Evolutionary conservation across 805 yeast genomes (phyloP).

Genomic region (Candida manassasensis): DNA sequence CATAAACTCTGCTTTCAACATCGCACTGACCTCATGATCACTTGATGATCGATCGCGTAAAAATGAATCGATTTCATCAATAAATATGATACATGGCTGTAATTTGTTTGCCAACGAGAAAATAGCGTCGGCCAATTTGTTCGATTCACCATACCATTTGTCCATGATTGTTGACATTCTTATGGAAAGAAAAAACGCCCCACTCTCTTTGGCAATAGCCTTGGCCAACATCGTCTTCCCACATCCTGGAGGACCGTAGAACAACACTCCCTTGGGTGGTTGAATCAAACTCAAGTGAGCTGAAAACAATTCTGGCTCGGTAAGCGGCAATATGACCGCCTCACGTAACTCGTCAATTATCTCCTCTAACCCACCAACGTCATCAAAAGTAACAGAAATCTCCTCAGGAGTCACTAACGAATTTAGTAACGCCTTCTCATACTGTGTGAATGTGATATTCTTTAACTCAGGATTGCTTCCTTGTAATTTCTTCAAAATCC

Average conservation of each 20-base stretch:
- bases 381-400: slow-evolving; percentile 68
- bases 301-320: slow-evolving; percentile 66
- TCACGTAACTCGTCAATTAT: slow-evolving; percentile 84
- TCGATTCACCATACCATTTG: slow-evolving; percentile 96
- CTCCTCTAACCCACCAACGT: slow-evolving; percentile 83
- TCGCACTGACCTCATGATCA: slow-evolving; percentile 95
- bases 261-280: slow-evolving; percentile 90
- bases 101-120: slow-evolving; percentile 85
- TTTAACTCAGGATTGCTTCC: slow-evolving; percentile 53
- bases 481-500: slow-evolving; percentile 31
- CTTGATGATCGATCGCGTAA: slow-evolving; percentile 75
- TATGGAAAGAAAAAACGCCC: slow-evolving; percentile 85
- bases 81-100: slow-evolving; percentile 91
- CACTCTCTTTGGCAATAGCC: slow-evolving; percentile 87
- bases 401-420: slow-evolving; percentile 83
- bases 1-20: slow-evolving; percentile 95
- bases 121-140: slow-evolving; percentile 88
- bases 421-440: slow-evolving; percentile 74
- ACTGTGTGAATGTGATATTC: slow-evolving; percentile 54
- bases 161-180: slow-evolving; percentile 94
- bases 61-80: slow-evolving; percentile 95
- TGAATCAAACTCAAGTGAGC: slow-evolving; percentile 66
- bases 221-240: slow-evolving; percentile 97
- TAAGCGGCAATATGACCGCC: slow-evolving; percentile 79
- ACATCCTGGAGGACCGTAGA: slow-evolving; percentile 96